Evolutionary conservation across 202 grass and related monocot genomes (phyloP).

Genomic region (Alloteropsis angusta): DNA sequence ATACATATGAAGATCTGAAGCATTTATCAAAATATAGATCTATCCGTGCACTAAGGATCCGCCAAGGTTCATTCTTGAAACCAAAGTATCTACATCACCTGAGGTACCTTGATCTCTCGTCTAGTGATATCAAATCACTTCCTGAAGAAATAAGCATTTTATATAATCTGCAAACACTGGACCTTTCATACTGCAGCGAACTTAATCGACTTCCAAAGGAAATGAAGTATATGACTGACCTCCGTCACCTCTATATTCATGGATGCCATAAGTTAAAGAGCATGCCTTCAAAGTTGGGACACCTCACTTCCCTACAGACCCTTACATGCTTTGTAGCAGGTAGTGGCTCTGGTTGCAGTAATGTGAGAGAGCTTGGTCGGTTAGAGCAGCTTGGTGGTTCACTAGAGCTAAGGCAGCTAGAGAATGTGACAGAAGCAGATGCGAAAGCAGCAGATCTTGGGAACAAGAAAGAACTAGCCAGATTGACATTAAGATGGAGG

Average conservation of each 20-base stretch:
- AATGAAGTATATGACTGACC: constrained; percentile 30
- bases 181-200: accelerated
- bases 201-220: neutral
- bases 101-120: neutral
- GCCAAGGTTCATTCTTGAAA: accelerated
- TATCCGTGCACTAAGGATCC: neutral
- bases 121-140: accelerated
- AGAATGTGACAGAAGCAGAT: neutral
- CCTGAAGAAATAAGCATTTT: constrained; percentile 4
- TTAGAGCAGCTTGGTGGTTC: too few relatives aligned
- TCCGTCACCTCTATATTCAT: constrained; percentile 2
- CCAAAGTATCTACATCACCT: neutral
- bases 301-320: constrained; percentile 20
- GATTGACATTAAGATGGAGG: neutral
- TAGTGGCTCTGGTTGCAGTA: neutral
- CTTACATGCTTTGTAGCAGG: constrained; percentile 26
- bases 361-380: neutral
- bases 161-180: neutral
- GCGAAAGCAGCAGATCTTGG: neutral
- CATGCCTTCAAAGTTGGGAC: neutral
- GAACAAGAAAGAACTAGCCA: neutral
- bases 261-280: accelerated
- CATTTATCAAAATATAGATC: too few relatives aligned
- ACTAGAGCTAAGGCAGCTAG: too few relatives aligned
- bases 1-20: too few relatives aligned